These are phyloP conservation scores for Boletus tylopilopsis DNA, from an alignment of 768 basidiomycete species.

Conservation along the genomic window DNA sequence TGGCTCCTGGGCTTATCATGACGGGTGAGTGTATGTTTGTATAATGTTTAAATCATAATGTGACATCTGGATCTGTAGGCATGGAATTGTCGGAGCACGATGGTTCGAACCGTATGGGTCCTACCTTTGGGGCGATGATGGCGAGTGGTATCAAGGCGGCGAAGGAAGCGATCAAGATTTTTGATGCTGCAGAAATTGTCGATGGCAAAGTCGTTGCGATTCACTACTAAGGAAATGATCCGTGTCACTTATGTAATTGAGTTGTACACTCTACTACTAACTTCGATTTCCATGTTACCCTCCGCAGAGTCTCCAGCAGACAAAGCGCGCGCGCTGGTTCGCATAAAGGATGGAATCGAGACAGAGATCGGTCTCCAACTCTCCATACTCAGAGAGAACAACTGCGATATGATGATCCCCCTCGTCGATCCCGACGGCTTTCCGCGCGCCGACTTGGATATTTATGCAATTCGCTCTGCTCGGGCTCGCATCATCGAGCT, in stretches of 20 bases:
- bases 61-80: slow-evolving; percentile 36
- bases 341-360: slow-evolving; percentile 69
- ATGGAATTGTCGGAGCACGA: slow-evolving; percentile 85
- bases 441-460: slow-evolving; percentile 82
- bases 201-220: slow-evolving; percentile 53
- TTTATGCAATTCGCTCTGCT: slow-evolving; percentile 73
- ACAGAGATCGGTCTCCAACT: slow-evolving; percentile 61
- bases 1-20: slow-evolving; percentile 71
- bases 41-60: neutral
- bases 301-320: slow-evolving; percentile 46
- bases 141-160: slow-evolving; percentile 72
- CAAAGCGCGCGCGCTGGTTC: slow-evolving; percentile 60
- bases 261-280: neutral
- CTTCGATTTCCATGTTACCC: slow-evolving; percentile 37
- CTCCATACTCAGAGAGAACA: slow-evolving; percentile 59
- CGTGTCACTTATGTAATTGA: slow-evolving; percentile 8
- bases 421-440: slow-evolving; percentile 88
- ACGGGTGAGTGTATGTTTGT: slow-evolving; percentile 51
- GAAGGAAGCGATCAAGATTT: slow-evolving; percentile 54
- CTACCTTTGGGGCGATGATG: slow-evolving; percentile 81
- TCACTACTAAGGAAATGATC: neutral
- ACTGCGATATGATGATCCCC: slow-evolving; percentile 62
- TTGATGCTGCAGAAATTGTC: slow-evolving; percentile 46
- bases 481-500: slow-evolving; percentile 76
- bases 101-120: slow-evolving; percentile 73